Evolutionary conservation across 164 flowering plant species (phyloP).

Genomic region (Euptelea pleiosperma): DNA sequence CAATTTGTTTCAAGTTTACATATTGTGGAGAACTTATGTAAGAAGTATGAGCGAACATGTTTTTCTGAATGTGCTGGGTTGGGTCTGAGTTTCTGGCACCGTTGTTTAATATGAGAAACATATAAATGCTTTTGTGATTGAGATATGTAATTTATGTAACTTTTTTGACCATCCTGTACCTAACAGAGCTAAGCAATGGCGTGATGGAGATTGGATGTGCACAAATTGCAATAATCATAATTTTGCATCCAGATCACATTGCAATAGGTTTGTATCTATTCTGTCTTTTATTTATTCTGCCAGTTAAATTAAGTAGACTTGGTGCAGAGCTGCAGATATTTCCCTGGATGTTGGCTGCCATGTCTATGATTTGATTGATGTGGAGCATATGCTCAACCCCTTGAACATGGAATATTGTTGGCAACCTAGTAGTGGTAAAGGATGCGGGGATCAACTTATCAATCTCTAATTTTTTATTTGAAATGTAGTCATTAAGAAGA

Average conservation of each 20-base stretch:
- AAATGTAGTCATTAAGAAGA: no score
- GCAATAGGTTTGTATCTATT: slow-evolving; percentile 61
- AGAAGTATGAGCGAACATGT: background rate
- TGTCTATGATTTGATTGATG: background rate
- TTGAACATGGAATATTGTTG: background rate
- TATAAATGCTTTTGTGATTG: background rate
- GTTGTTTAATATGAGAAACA: background rate
- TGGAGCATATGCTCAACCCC: background rate
- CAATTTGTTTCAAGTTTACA: background rate
- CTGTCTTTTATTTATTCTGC: background rate
- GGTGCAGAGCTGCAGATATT: background rate
- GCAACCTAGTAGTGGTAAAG: background rate
- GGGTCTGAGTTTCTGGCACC: background rate
- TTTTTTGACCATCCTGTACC: background rate
- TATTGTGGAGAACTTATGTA: background rate
- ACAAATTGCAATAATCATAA: slow-evolving; percentile 89
- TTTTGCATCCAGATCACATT: slow-evolving; percentile 80
- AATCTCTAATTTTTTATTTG: no score
- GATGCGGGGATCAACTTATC: no score
- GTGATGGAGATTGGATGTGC: slow-evolving; percentile 98
- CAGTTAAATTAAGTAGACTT: background rate
- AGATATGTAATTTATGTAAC: no score
- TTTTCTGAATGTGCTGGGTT: background rate
- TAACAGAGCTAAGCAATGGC: slow-evolving; percentile 88
- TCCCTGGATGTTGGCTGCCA: background rate